phyloP scores from a whole-genome alignment of 768 basidiomycete genomes.

The Kockovaella imperatae region DNA sequence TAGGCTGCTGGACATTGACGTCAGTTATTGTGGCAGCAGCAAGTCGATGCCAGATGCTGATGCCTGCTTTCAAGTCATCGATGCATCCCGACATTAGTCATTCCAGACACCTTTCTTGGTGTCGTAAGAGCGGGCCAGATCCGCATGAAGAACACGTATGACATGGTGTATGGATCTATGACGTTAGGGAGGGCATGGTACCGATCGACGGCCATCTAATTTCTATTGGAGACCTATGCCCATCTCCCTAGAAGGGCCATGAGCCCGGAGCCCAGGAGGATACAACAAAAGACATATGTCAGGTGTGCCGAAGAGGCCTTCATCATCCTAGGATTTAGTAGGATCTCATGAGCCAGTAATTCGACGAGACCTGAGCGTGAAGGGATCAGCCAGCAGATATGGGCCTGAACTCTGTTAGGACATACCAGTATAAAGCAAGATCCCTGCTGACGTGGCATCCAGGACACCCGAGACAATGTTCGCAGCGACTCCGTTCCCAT shows the following conservation, averaged over 20 bases:
- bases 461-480: constrained; percentile 75
- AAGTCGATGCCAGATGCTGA: no score
- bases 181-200: no score
- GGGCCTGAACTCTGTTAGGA: not conserved
- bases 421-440: constrained; percentile 54
- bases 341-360: constrained; percentile 88
- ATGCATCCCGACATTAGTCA: no score
- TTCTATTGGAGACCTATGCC: constrained; percentile 52
- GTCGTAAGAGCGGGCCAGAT: no score
- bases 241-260: constrained; percentile 87
- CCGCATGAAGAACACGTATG: no score
- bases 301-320: constrained; percentile 59
- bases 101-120: no score
- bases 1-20: no score
- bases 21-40: no score
- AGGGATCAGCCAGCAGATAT: not conserved
- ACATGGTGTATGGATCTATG: no score
- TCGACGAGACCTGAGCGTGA: constrained; percentile 25
- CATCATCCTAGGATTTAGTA: constrained; percentile 82
- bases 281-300: constrained; percentile 65
- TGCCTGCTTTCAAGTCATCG: no score
- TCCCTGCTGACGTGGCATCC: constrained; percentile 78
- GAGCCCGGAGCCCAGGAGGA: constrained; percentile 73
- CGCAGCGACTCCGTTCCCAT: constrained; percentile 66
- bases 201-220: no score